Evolutionary conservation across 2,329 filamentous ascomycete species (phyloP).

Genomic region (Aspergillus ochraceus): DNA sequence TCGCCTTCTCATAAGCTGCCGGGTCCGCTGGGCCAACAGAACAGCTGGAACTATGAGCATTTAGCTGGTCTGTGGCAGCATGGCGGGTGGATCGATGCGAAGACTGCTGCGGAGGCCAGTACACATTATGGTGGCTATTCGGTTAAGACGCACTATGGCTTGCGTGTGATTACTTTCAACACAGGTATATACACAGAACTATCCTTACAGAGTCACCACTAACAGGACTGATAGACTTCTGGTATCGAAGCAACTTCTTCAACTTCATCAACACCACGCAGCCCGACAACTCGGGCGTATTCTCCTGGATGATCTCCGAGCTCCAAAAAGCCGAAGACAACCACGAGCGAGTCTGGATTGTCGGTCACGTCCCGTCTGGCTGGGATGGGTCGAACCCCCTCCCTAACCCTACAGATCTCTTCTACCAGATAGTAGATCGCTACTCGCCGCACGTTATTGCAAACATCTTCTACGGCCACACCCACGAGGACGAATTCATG

Average conservation of each 20-base stretch:
- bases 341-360: constrained; percentile 55
- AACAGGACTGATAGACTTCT: constrained; percentile 15
- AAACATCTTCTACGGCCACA: constrained; percentile 57
- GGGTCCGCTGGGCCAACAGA: constrained; percentile 54
- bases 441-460: constrained; percentile 58
- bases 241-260: constrained; percentile 43
- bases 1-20: constrained; percentile 55
- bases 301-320: constrained; percentile 53
- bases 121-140: constrained; percentile 59
- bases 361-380: constrained; percentile 56
- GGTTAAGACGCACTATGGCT: constrained; percentile 53
- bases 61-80: constrained; percentile 57
- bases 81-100: constrained; percentile 54
- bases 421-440: constrained; percentile 57
- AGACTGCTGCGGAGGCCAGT: constrained; percentile 48
- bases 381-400: constrained; percentile 58
- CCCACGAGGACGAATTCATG: constrained; percentile 56
- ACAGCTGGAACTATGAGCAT: constrained; percentile 60
- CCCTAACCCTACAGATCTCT: constrained; percentile 54
- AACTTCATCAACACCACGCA: constrained; percentile 55
- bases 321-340: constrained; percentile 54
- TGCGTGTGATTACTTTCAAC: constrained; percentile 55
- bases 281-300: constrained; percentile 51
- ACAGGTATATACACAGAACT: constrained; percentile 27
- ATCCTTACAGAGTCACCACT: neutral